Evolutionary conservation across 176 grass and related monocot genomes (phyloP).

Genomic region (Cenchrus purpureus): DNA sequence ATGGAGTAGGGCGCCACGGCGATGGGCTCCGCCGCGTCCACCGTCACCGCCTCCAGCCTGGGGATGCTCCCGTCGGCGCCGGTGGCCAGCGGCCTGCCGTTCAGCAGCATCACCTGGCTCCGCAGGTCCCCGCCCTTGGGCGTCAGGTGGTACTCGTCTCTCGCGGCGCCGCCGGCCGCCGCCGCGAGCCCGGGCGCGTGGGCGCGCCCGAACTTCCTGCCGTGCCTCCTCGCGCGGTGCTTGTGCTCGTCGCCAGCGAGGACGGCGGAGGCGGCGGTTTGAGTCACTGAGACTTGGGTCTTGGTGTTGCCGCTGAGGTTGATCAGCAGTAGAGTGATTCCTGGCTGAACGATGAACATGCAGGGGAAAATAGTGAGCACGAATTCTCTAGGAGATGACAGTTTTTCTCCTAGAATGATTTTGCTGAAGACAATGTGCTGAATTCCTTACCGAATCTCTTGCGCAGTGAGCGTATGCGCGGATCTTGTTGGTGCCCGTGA

Average conservation of each 20-base stretch:
- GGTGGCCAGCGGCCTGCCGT: constrained; percentile 57
- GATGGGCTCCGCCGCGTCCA: constrained; percentile 47
- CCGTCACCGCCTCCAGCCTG: constrained; percentile 30
- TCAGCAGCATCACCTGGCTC: constrained; percentile 78
- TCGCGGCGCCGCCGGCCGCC: not conserved
- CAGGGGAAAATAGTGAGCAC: not conserved
- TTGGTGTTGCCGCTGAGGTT: constrained; percentile 71
- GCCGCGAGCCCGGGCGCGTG: not conserved
- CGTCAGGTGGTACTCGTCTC: constrained; percentile 78
- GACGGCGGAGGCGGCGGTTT: not conserved
- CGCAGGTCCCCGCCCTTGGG: constrained; percentile 52
- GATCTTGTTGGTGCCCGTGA: constrained; percentile 59
- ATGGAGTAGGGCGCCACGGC: constrained; percentile 54
- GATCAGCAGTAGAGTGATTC: constrained; percentile 85
- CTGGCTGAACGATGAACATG: constrained; percentile 63
- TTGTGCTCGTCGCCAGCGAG: not conserved
- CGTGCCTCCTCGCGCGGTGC: constrained; percentile 14
- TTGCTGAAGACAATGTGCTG: not conserved
- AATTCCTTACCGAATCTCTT: constrained; percentile 59
- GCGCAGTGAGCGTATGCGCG: constrained; percentile 74
- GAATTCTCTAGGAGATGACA: not conserved
- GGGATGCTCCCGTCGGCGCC: constrained; percentile 62
- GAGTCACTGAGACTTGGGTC: constrained; percentile 22
- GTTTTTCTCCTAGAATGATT: not conserved
- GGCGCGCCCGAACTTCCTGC: constrained; percentile 6